Evolutionary conservation across 805 yeast genomes (phyloP).

Genomic region (Metschnikowia santaceciliae): DNA sequence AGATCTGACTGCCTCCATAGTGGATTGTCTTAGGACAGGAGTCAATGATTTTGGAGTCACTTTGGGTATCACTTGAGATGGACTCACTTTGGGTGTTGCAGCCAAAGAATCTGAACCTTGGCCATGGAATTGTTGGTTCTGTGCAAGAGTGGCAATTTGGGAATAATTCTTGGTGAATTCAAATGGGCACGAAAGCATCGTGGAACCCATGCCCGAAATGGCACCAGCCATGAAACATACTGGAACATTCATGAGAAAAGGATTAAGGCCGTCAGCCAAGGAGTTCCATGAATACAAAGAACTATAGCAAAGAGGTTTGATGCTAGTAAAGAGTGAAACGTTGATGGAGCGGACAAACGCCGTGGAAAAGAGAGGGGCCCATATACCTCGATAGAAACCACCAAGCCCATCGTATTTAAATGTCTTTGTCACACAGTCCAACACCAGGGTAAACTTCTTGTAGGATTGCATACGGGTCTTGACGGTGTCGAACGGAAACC

Average conservation of each 20-base stretch:
- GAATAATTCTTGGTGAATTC: slow-evolving; percentile 81
- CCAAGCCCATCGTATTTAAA: slow-evolving; percentile 55
- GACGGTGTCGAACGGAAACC: slow-evolving; percentile 82
- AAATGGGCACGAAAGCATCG: slow-evolving; percentile 74
- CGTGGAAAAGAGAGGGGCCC: slow-evolving; percentile 68
- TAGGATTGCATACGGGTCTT: slow-evolving; percentile 86
- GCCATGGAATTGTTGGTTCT: slow-evolving; percentile 10
- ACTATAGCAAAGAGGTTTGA: slow-evolving; percentile 39
- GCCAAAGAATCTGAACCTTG: background rate
- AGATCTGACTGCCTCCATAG: slow-evolving; percentile 44
- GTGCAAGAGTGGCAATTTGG: slow-evolving; percentile 57
- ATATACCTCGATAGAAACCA: slow-evolving; percentile 74
- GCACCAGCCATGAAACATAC: slow-evolving; percentile 56
- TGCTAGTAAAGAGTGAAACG: slow-evolving; percentile 57
- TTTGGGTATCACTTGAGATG: slow-evolving; percentile 13
- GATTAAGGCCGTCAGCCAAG: slow-evolving; percentile 31
- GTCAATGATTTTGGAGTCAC: background rate
- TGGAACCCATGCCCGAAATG: slow-evolving; percentile 60
- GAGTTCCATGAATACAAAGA: slow-evolving; percentile 13
- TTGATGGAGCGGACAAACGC: slow-evolving; percentile 62
- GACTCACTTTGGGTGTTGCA: background rate
- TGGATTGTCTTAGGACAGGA: slow-evolving; percentile 20
- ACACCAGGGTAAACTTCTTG: slow-evolving; percentile 48
- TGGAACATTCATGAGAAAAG: slow-evolving; percentile 35
- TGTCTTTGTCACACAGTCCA: slow-evolving; percentile 56